Base-by-base conservation (phyloP, 2,329 filamentous ascomycete species). In the Colletotrichum sp. region DNA sequence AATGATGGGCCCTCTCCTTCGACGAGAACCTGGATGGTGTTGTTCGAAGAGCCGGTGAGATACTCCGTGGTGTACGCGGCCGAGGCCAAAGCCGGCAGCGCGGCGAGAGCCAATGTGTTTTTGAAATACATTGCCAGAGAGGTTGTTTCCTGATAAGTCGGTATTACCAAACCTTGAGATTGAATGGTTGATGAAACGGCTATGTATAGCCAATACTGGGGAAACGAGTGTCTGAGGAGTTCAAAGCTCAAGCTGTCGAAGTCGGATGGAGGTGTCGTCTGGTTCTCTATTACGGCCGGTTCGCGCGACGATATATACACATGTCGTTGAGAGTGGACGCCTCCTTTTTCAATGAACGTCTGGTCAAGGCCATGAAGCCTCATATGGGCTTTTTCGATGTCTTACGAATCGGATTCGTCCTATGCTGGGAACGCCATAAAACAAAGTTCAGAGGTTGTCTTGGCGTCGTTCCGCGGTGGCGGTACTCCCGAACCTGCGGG, bases 71-170 rank as follows among this genome's bases (percentile, higher is more conserved):
- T 59, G 13, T 59, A 28, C 0, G 55, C 4, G 3, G 55, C 21
- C 1, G 24, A 59, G 21, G 55, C 55, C 21, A 59, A 9, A 2
- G 5, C 24, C 55, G 26, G 13, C 55, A 59, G 15, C 13, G 55
- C 26, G 24, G 24, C 24, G 2, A 59, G 21, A 18, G 55, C 55
- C 24, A 59, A 13, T 1, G 55, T 28, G 8, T 16, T 16, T 59
- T 28, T 59, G 55, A 59, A 15, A 5, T 59, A 12, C 55, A 59
- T 59, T 21, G 55, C 9, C 15, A 28, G 9, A 10, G 7, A 59
- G 0, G 6, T 21, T 4, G 10, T 21, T 52, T 52, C 10, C 6
- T 52, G n/a, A 0, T 49, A 21, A 49, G 44, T 0, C 10, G 6
- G n/a, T 59, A 16, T 8, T 59, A 3, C 8, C 8, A 15, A 26